A percentile compares a stretch with the other conserved stretches of the same genome.
Conservation (phyloP, 495 filamentous ascomycete genomes). For the Aspergillus avenaceus region DNA sequence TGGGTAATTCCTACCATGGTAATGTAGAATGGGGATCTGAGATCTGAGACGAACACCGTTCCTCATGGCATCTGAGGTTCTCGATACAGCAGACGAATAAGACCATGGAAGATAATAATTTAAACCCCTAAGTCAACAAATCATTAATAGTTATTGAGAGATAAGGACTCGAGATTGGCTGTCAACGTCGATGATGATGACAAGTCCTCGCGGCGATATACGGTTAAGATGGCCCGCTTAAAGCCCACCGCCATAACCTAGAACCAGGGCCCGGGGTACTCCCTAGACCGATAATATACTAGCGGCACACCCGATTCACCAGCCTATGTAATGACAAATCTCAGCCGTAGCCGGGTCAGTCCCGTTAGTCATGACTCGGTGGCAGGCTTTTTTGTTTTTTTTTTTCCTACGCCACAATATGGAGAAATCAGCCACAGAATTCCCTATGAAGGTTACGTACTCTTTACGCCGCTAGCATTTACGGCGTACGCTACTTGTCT, state of each 20-base stretch:
- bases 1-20: background rate
- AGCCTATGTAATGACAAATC: background rate
- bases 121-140: no score
- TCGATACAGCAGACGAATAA: background rate
- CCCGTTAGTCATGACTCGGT: background rate
- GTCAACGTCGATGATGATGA: no score
- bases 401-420: background rate
- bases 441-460: background rate
- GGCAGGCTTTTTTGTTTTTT: no score
- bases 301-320: background rate
- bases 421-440: background rate
- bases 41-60: background rate
- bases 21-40: background rate
- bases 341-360: background rate
- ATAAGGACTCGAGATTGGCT: no score
- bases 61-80: background rate
- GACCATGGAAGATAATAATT: background rate
- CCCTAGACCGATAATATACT: background rate
- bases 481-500: background rate
- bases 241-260: background rate
- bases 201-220: no score
- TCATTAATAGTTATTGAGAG: no score
- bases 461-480: background rate
- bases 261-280: background rate
- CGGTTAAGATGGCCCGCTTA: background rate